Percentiles rank a stretch among this genome's conserved stretches.
phyloP scores from a whole-genome alignment of 192 early-diverging fungal genomes.

The Rhizophagus prolifer region DNA sequence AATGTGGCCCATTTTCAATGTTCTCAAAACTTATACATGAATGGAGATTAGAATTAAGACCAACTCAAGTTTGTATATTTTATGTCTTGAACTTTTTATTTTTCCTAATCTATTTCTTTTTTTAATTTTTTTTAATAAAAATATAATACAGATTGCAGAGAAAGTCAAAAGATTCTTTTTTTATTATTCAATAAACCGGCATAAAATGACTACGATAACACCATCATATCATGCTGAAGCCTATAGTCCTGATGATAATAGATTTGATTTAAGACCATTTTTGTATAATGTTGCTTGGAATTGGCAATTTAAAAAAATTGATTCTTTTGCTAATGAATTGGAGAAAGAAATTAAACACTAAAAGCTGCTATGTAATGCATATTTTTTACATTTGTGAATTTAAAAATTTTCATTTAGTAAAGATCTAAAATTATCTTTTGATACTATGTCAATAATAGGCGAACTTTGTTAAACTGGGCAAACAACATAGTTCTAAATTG shows the following conservation, averaged over 20 bases:
- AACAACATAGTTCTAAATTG: no score
- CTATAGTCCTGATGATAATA: constrained; percentile 97
- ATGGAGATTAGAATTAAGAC: constrained; percentile 66
- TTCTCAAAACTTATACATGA: constrained; percentile 82
- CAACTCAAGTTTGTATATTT: constrained; percentile 54
- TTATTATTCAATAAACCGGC: constrained; percentile 96
- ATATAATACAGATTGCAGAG: constrained; percentile 62
- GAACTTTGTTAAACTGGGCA: no score
- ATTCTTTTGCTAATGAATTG: constrained; percentile 37
- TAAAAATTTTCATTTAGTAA: no score
- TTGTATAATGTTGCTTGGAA: constrained; percentile 90
- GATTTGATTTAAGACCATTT: constrained; percentile 95
- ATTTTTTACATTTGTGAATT: no score
- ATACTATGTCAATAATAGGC: no score
- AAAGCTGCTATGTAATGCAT: no score
- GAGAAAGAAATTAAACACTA: background rate
- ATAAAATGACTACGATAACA: constrained; percentile 97
- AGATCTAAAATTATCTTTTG: no score
- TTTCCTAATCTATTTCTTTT: background rate
- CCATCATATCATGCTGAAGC: constrained; percentile 94
- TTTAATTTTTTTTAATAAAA: constrained; percentile 18
- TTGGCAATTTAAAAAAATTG: constrained; percentile 92
- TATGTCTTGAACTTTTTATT: background rate
- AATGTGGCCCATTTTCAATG: constrained; percentile 94
- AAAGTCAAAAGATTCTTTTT: constrained; percentile 98